Evolutionary conservation across 1,284 basidiomycete genomes (phyloP).

Genomic region (Tylopilus sp.): DNA sequence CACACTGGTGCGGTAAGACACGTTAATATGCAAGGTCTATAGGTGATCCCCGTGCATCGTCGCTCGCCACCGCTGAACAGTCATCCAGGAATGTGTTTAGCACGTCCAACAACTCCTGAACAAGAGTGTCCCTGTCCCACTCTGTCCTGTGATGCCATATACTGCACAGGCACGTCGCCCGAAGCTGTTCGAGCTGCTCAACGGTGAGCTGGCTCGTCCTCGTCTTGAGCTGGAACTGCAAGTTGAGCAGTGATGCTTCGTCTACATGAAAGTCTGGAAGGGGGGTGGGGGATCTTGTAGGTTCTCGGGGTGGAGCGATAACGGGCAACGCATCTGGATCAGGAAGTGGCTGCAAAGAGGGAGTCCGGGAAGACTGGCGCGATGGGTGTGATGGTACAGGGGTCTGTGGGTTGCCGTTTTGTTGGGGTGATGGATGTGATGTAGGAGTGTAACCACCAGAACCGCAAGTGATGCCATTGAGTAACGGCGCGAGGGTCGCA

Average conservation of each 20-base stretch:
- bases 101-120: conserved; percentile 57
- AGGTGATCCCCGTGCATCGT: conserved; percentile 5
- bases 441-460: neutral
- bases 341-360: conserved; percentile 6
- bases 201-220: conserved; percentile 64
- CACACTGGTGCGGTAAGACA: too few species aligned
- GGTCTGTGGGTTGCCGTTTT: conserved; percentile 16
- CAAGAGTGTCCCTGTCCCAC: conserved; percentile 77
- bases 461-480: conserved; percentile 23
- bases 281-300: conserved; percentile 59
- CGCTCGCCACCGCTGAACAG: conserved; percentile 31
- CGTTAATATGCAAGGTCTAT: conserved; percentile 3
- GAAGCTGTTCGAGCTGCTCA: conserved; percentile 91
- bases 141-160: conserved; percentile 80
- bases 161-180: conserved; percentile 77
- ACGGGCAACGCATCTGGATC: conserved; percentile 21
- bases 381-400: conserved; percentile 9
- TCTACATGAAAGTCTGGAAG: conserved; percentile 68
- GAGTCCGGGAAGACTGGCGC: conserved; percentile 4
- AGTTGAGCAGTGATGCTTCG: conserved; percentile 43
- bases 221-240: conserved; percentile 49
- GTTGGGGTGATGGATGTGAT: conserved; percentile 6
- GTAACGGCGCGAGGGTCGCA: conserved; percentile 22
- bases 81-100: conserved; percentile 63
- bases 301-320: conserved; percentile 36